A percentile compares a stretch with the other conserved stretches of the same genome.
phyloP scores from a whole-genome alignment of 2,329 filamentous ascomycete genomes.

The Colletotrichum sp. region DNA sequence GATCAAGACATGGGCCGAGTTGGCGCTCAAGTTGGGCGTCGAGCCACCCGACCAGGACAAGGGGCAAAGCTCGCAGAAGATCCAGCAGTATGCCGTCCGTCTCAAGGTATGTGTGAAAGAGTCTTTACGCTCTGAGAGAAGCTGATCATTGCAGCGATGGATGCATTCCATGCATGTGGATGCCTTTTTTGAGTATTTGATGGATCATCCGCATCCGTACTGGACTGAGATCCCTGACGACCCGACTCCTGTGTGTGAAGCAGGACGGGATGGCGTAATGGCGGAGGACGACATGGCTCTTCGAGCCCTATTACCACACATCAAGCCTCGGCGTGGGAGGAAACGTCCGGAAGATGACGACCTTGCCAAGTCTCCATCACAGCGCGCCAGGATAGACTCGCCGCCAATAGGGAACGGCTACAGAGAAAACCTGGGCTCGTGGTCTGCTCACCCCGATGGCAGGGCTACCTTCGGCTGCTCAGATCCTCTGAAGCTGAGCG shows the following conservation, averaged over 20 bases:
- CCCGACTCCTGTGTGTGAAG: constrained; percentile 65
- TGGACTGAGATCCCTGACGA: constrained; percentile 76
- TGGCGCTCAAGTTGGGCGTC: constrained; percentile 87
- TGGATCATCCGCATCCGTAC: constrained; percentile 79
- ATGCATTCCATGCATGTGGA: constrained; percentile 97
- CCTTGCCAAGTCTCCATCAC: constrained; percentile 52
- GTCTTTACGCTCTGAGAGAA: background rate
- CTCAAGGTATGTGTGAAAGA: constrained; percentile 69
- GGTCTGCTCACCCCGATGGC: constrained; percentile 52
- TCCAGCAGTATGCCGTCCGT: constrained; percentile 92
- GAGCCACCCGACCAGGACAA: constrained; percentile 82
- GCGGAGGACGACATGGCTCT: constrained; percentile 90
- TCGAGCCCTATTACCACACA: constrained; percentile 81
- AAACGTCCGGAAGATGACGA: constrained; percentile 70
- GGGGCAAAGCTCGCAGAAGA: constrained; percentile 89
- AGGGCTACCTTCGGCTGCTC: constrained; percentile 33
- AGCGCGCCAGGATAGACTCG: constrained; percentile 54
- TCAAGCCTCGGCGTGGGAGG: constrained; percentile 65
- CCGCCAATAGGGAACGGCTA: background rate
- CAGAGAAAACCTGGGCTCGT: constrained; percentile 48
- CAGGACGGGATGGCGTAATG: constrained; percentile 79
- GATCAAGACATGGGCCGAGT: constrained; percentile 90
- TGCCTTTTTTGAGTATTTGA: constrained; percentile 90
- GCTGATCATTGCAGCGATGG: constrained; percentile 69
- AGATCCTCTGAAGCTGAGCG: constrained; percentile 41